A percentile compares a stretch with the other conserved stretches of the same genome.
Evolutionary conservation across 116 monocot genomes (phyloP).

Genomic region (Trichopus zeylanicus): DNA sequence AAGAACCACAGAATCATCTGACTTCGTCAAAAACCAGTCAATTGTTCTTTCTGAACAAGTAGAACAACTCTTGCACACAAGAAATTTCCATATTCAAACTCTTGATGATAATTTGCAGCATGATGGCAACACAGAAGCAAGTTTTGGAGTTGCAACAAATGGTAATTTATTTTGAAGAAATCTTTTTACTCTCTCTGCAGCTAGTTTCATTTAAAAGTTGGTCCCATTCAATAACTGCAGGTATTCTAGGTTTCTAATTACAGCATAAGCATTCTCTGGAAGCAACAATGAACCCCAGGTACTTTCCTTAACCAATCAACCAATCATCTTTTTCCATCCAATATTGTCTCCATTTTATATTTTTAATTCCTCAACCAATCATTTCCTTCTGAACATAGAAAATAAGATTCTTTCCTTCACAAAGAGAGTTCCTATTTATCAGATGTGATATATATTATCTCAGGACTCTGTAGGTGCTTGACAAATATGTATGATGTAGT

Average conservation of each 20-base stretch:
- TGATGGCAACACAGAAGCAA: background rate
- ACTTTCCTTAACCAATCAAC: no score
- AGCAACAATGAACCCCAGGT: no score
- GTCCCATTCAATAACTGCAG: background rate
- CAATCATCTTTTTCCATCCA: no score
- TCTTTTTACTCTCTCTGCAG: background rate
- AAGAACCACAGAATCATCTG: constrained; percentile 18
- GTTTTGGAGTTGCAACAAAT: background rate
- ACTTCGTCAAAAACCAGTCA: constrained; percentile 13
- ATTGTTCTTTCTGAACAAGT: constrained; percentile 22
- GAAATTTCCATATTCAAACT: constrained; percentile 8
- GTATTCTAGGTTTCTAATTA: background rate
- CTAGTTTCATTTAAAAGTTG: background rate
- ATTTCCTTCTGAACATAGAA: no score
- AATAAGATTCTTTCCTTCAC: no score
- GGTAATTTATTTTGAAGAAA: background rate
- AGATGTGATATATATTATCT: no score
- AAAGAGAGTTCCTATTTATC: no score
- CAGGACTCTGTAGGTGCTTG: no score
- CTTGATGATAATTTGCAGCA: background rate
- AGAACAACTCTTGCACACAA: constrained; percentile 12
- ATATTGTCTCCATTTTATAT: no score
- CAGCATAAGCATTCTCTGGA: background rate
- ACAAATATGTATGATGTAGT: no score
- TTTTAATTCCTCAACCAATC: no score